phyloP scores from a whole-genome alignment of 441 rosid species.

The Populus hybrid region DNA sequence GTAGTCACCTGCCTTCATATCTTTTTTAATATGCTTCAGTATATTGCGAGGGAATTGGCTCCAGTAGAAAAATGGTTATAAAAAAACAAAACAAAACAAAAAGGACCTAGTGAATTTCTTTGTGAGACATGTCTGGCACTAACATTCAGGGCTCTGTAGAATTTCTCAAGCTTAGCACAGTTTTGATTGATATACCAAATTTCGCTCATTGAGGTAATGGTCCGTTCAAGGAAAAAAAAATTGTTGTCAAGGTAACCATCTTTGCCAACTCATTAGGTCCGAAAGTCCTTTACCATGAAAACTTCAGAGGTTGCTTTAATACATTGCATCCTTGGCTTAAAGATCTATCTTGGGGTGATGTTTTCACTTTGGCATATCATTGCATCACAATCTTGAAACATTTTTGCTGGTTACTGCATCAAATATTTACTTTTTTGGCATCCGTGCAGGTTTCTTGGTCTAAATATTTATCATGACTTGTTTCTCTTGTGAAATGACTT shows the following conservation, averaged over 20 bases:
- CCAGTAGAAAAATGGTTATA: neutral
- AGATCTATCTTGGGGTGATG: neutral
- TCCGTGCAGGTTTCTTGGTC: neutral
- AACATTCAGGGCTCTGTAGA: neutral
- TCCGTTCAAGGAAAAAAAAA: neutral
- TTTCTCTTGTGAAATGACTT: slow-evolving; percentile 2
- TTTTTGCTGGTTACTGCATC: neutral
- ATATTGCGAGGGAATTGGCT: neutral
- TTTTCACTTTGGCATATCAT: slow-evolving; percentile 2
- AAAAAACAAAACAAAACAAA: neutral
- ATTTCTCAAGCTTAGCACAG: neutral
- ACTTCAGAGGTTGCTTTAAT: neutral
- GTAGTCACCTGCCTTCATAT: slow-evolving; percentile 1
- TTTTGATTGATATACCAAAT: neutral
- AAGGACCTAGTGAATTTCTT: neutral
- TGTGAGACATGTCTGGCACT: neutral
- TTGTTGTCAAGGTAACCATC: neutral
- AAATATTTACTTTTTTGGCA: neutral
- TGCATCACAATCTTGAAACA: neutral
- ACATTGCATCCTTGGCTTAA: neutral
- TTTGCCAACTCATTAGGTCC: neutral
- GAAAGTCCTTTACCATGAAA: neutral
- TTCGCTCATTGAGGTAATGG: neutral
- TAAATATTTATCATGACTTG: neutral
- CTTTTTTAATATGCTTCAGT: neutral